Evolutionary conservation across 805 yeast genomes (phyloP).

Genomic region (Candida silvicultrix): DNA sequence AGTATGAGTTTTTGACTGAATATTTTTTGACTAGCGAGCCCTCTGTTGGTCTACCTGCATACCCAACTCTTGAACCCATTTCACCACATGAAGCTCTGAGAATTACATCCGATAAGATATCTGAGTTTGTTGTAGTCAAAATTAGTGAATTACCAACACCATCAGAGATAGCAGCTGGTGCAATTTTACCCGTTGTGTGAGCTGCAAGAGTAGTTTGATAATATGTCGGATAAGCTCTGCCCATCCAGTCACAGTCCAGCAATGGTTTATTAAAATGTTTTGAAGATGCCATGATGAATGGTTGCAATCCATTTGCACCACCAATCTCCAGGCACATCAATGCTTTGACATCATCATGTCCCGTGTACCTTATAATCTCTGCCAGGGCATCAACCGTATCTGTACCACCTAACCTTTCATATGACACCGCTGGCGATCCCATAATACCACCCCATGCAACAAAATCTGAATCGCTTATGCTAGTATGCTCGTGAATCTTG

Average conservation of each 20-base stretch:
- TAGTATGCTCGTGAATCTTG: constrained; percentile 29
- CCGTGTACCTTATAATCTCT: constrained; percentile 23
- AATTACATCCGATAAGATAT: constrained; percentile 15
- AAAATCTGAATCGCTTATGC: constrained; percentile 14
- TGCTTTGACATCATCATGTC: constrained; percentile 18
- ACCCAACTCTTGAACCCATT: constrained; percentile 23
- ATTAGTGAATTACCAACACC: constrained; percentile 33
- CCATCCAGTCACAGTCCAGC: constrained; percentile 36
- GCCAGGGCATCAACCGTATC: constrained; percentile 22
- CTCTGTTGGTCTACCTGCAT: constrained; percentile 14
- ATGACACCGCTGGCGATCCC: constrained; percentile 39
- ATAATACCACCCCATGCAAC: constrained; percentile 30
- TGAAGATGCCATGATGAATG: constrained; percentile 18
- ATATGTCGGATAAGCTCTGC: constrained; percentile 36
- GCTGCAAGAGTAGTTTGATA: constrained; percentile 25
- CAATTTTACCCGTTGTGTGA: constrained; percentile 19
- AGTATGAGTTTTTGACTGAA: constrained; percentile 25
- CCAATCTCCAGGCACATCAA: constrained; percentile 35
- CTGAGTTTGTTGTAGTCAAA: constrained; percentile 24
- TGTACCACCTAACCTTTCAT: constrained; percentile 33
- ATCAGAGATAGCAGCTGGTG: constrained; percentile 21
- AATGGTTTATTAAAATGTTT: constrained; percentile 23
- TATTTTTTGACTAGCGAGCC: constrained; percentile 18
- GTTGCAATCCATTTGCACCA: constrained; percentile 33
- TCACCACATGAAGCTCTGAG: constrained; percentile 31